Conservation (phyloP, 108 stramenopile genomes). For the Cyclotella choctawhatcheeana region DNA sequence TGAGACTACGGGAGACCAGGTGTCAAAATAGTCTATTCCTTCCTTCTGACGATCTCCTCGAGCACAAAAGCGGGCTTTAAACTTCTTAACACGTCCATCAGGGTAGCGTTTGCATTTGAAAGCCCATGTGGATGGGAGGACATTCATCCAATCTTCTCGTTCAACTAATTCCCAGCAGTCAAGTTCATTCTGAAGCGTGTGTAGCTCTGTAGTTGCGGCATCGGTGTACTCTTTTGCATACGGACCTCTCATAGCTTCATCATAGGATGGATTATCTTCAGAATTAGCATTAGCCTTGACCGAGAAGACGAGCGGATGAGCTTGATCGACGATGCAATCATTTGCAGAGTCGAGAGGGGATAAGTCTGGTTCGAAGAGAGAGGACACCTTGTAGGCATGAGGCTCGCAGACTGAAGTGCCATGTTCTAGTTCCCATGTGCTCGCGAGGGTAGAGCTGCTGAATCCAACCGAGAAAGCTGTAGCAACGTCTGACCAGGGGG, state of each 20-base stretch:
- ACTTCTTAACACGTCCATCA: constrained; percentile 49
- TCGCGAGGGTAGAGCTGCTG: not conserved
- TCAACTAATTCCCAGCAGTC: constrained; percentile 30
- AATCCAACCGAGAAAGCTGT: constrained; percentile 3
- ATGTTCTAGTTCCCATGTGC: too few species aligned
- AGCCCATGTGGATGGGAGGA: constrained; percentile 55
- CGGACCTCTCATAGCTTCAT: not conserved
- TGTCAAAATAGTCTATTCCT: constrained; percentile 40
- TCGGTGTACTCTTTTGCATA: not conserved
- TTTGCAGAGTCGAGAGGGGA: not conserved
- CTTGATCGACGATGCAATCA: not conserved
- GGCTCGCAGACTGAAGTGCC: too few species aligned
- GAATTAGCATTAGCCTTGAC: not conserved
- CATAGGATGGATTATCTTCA: constrained; percentile 11
- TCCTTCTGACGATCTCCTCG: constrained; percentile 45
- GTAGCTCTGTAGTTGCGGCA: constrained; percentile 18
- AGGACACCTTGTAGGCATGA: too few species aligned
- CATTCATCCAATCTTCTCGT: constrained; percentile 4
- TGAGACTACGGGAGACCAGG: constrained; percentile 57
- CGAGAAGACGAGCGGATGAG: not conserved
- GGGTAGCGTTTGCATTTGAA: constrained; percentile 59
- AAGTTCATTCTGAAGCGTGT: constrained; percentile 16
- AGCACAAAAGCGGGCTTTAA: constrained; percentile 61
- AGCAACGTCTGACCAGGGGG: not conserved
- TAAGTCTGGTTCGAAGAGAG: not conserved